Conservation (phyloP, 2,329 filamentous ascomycete species). For the Lasiodiplodia sp. region DNA sequence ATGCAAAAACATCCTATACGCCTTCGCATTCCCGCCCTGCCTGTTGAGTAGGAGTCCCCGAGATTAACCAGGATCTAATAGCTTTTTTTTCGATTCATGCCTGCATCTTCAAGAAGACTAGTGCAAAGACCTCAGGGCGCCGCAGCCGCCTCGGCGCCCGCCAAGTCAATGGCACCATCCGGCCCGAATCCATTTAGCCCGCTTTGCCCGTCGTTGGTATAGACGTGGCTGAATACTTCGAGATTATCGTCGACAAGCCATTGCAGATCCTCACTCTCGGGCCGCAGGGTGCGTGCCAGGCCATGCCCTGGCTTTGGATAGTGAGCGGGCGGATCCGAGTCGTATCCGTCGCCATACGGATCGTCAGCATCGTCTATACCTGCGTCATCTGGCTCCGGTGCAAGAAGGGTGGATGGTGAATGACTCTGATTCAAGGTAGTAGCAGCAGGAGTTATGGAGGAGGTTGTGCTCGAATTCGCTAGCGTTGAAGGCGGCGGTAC, state of each 20-base stretch:
- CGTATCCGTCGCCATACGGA: conserved; percentile 56
- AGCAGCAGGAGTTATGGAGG: neutral
- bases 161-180: conserved; percentile 26
- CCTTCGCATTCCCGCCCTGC: neutral
- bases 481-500: conserved; percentile 15
- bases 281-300: conserved; percentile 58
- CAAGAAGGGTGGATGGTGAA: neutral
- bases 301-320: conserved; percentile 71
- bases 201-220: conserved; percentile 18
- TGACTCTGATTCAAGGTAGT: neutral
- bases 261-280: conserved; percentile 65
- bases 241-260: conserved; percentile 69
- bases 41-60: neutral
- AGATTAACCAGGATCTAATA: neutral
- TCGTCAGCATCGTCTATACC: conserved; percentile 10
- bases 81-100: neutral
- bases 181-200: conserved; percentile 32
- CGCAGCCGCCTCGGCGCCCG: conserved; percentile 14
- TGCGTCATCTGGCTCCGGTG: neutral
- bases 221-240: conserved; percentile 62
- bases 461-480: conserved; percentile 20
- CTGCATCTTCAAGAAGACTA: neutral
- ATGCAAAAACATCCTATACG: neutral
- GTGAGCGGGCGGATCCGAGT: conserved; percentile 60
- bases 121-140: conserved; percentile 1